Evolutionary conservation across 2,329 filamentous ascomycete genomes (phyloP).

Genomic region (Orbilia ellipsospora): DNA sequence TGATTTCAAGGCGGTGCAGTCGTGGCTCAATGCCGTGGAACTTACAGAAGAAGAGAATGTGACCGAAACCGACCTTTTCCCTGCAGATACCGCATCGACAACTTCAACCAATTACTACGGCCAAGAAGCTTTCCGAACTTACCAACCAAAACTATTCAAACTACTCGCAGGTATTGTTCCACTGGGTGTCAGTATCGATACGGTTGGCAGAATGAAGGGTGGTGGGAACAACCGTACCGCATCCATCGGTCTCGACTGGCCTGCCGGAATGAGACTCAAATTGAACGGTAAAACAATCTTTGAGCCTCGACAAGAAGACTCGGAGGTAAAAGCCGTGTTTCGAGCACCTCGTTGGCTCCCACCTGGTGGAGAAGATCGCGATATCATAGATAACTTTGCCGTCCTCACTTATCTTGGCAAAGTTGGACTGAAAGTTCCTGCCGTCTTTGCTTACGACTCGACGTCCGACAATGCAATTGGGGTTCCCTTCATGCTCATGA

Average conservation of each 20-base stretch:
- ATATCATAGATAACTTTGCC: constrained; percentile 38
- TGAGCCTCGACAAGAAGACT: constrained; percentile 15
- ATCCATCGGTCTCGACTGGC: constrained; percentile 43
- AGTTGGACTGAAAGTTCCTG: constrained; percentile 22
- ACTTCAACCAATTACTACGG: constrained; percentile 48
- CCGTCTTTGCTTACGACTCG: constrained; percentile 42
- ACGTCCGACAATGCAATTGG: constrained; percentile 33
- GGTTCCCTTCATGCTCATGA: constrained; percentile 52
- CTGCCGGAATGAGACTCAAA: constrained; percentile 26
- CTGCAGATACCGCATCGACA: constrained; percentile 35
- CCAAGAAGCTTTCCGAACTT: constrained; percentile 43
- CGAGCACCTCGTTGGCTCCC: constrained; percentile 32
- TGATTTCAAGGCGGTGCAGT: constrained; percentile 17
- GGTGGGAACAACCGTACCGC: constrained; percentile 51
- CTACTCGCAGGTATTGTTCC: constrained; percentile 42
- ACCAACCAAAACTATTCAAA: constrained; percentile 48
- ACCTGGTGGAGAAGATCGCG: constrained; percentile 13
- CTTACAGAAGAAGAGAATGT: constrained; percentile 16
- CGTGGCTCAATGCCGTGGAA: constrained; percentile 39
- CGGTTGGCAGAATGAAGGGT: constrained; percentile 47
- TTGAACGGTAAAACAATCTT: constrained; percentile 29
- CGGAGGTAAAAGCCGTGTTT: constrained; percentile 42
- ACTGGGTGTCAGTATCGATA: constrained; percentile 17
- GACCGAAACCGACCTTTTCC: constrained; percentile 31
- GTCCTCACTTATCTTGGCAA: constrained; percentile 23